These are phyloP conservation scores for Aspergillus tubingensis DNA, from an alignment of 2,329 filamentous ascomycete species.

Conservation along the genomic window DNA sequence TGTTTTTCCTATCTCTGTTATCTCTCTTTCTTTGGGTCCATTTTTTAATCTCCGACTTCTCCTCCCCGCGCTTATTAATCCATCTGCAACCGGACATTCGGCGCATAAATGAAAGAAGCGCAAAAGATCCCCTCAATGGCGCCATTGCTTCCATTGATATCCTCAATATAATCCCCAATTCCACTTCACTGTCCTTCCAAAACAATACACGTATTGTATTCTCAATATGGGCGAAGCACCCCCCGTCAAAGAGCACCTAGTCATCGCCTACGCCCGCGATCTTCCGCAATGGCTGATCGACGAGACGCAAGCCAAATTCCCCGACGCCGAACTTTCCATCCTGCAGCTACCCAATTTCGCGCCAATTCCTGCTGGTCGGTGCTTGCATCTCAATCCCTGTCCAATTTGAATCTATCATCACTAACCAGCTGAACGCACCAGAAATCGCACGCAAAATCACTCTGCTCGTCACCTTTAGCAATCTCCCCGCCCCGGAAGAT, in stretches of 20 bases:
- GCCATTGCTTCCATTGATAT: not conserved
- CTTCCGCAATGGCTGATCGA: constrained; percentile 22
- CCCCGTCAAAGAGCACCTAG: constrained; percentile 22
- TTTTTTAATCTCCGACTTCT: not conserved
- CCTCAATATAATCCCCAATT: not conserved
- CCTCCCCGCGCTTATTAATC: constrained; percentile 4
- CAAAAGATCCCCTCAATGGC: not conserved
- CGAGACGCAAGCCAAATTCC: constrained; percentile 25
- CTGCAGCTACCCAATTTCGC: constrained; percentile 15
- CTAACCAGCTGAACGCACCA: constrained; percentile 5
- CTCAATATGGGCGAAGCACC: constrained; percentile 28
- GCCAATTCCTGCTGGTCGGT: constrained; percentile 28
- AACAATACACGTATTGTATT: not conserved
- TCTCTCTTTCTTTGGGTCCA: not conserved
- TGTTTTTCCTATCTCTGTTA: not conserved
- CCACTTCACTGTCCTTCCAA: not conserved
- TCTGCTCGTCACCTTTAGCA: constrained; percentile 27
- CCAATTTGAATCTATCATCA: not conserved
- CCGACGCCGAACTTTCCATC: constrained; percentile 24
- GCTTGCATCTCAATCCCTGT: not conserved
- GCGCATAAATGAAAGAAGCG: not conserved
- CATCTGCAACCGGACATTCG: no score
- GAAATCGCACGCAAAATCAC: constrained; percentile 28
- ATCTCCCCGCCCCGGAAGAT: constrained; percentile 31
- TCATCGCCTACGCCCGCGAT: constrained; percentile 23